Evolutionary conservation across 176 grass and related monocot genomes (phyloP).

Genomic region (Tillandsia leiboldiana): DNA sequence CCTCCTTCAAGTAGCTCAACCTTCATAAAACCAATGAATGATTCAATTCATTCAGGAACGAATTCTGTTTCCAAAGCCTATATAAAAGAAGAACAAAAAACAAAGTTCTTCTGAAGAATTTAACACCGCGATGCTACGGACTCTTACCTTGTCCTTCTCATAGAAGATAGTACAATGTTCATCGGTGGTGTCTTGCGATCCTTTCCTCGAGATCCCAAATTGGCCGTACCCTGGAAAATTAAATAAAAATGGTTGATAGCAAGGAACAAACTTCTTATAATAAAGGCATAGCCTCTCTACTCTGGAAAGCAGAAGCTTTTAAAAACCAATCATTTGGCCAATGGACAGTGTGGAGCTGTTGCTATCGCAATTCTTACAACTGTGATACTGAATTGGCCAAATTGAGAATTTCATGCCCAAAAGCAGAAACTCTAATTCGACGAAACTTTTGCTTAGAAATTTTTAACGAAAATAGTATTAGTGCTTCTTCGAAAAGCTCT

Average conservation of each 20-base stretch:
- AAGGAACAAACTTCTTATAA: not conserved
- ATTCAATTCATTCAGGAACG: slow-evolving; percentile 24
- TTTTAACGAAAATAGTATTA: no score
- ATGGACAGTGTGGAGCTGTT: no score
- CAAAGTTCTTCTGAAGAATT: not conserved
- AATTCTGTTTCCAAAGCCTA: slow-evolving; percentile 14
- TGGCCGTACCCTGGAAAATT: slow-evolving; percentile 71
- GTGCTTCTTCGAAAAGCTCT: no score
- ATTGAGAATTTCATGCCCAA: no score
- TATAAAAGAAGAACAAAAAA: not conserved
- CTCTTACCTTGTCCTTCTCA: slow-evolving; percentile 83
- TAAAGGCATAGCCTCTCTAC: no score
- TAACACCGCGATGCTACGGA: not conserved
- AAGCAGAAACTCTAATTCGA: no score
- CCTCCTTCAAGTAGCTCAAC: slow-evolving; percentile 96
- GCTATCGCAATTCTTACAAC: no score
- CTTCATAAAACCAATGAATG: slow-evolving; percentile 42
- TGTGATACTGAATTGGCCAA: no score
- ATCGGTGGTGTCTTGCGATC: slow-evolving; percentile 74
- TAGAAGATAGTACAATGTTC: slow-evolving; percentile 99
- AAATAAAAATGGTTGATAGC: not conserved
- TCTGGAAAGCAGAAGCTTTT: no score
- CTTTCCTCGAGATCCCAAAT: slow-evolving; percentile 99
- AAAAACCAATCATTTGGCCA: no score
- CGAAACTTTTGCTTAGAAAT: no score